Evolutionary conservation across 495 filamentous ascomycete genomes (phyloP).

Genomic region (Poronia punctata): DNA sequence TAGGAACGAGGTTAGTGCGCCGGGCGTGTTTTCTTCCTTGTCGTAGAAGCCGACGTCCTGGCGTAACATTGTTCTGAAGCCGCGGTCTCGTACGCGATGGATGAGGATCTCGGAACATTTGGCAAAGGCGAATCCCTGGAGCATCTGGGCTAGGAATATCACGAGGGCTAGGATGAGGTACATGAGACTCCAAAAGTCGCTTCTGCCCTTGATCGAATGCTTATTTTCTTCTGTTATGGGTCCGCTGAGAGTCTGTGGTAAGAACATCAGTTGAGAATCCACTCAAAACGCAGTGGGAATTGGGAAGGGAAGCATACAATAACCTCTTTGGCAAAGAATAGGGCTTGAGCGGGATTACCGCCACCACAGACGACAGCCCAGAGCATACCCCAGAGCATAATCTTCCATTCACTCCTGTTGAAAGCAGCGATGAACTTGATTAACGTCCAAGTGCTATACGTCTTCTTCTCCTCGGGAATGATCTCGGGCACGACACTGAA

Average conservation of each 20-base stretch:
- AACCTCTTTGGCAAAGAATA: constrained; percentile 89
- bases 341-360: constrained; percentile 78
- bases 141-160: constrained; percentile 60
- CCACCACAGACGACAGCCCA: constrained; percentile 75
- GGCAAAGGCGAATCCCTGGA: constrained; percentile 70
- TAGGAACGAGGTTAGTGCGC: constrained; percentile 76
- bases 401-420: constrained; percentile 65
- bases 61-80: constrained; percentile 83
- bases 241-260: constrained; percentile 24
- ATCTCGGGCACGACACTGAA: constrained; percentile 57
- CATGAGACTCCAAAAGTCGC: constrained; percentile 89
- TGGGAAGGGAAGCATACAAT: constrained; percentile 31
- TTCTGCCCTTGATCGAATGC: constrained; percentile 49
- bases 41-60: constrained; percentile 92
- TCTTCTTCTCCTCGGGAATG: constrained; percentile 35
- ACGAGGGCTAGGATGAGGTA: constrained; percentile 87
- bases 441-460: constrained; percentile 71
- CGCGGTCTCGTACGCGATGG: constrained; percentile 67
- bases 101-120: constrained; percentile 79
- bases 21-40: constrained; percentile 73
- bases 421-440: constrained; percentile 79
- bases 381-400: constrained; percentile 71
- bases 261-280: constrained; percentile 17
- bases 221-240: constrained; percentile 29
- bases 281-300: background rate